Base-by-base conservation (phyloP, 1,139 yeast species). In the Blastobotrys raffinosifermentans region DNA sequence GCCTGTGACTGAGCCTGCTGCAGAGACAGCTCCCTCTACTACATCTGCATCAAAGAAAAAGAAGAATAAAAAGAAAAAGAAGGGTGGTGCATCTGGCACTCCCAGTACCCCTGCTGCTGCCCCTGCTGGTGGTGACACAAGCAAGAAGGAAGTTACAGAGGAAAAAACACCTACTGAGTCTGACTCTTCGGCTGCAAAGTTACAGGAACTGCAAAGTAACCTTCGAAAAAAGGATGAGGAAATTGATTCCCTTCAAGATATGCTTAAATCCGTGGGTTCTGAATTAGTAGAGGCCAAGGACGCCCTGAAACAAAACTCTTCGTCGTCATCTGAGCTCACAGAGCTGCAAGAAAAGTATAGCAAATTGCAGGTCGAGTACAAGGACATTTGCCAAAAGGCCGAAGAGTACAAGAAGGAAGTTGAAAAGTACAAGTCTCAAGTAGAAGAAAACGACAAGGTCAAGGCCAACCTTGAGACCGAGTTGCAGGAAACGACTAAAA, bases 191-290 rank as follows among this genome's bases (percentile, higher is more conserved):
- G 23, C 23, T 20, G n/a, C 32, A 10, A 17, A 22, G 21, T 27
- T 7, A n/a, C 13, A 13, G 15, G 26, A 11, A n/a, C 22, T 20
- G 16, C 13, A 32, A 31, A 20, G 19, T 21, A 17, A 25, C 11
- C 20, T 30, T 46, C 63, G 21, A 48, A 52, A 23, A 42, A 54
- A 20, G 70, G 69, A 42, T 6, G 80, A 76, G 34, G 83, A 79
- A 45, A 63, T 77, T 16, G 80, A 74, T 26, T 65, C 63, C 34
- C 67, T 82, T 37, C 72, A 80, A 46, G 95, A 84, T 41, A 81
- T 78, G 82, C 60, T 86, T 34, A 73, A 72, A 47, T 76, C 74
- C 35, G 70, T 86, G 15, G 95, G 95, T 1, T 74, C 81, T 50
- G 93, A 84, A 35, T 65, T 85, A 18, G 93, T 85, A 0, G 63